Percentiles rank a stretch among this genome's conserved stretches.
These are phyloP conservation scores for Colletotrichum brevisporum DNA, from an alignment of 2,329 filamentous ascomycete genomes.

Conservation along the genomic window DNA sequence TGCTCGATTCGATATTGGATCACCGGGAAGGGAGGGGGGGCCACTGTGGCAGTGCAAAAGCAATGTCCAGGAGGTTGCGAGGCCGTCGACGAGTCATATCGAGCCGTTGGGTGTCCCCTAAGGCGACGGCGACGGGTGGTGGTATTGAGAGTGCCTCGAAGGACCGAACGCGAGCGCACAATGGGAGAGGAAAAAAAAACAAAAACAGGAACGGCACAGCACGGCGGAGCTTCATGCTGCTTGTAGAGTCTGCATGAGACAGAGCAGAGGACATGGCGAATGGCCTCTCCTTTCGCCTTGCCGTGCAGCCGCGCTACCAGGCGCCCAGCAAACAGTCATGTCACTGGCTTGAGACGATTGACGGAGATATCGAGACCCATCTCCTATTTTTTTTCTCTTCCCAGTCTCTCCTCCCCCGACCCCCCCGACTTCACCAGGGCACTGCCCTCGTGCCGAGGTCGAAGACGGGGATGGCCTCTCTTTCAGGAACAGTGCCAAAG, in stretches of 20 bases:
- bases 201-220: not conserved
- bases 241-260: conserved; percentile 19
- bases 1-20: conserved; percentile 8
- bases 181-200: not conserved
- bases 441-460: conserved; percentile 29
- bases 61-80: conserved; percentile 30
- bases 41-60: conserved; percentile 34
- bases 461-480: conserved; percentile 25
- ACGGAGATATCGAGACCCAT: not conserved
- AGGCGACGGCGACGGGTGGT: not conserved
- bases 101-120: not conserved
- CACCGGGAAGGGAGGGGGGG: conserved; percentile 1
- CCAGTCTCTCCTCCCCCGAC: not conserved
- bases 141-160: no score
- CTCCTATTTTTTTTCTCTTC: not conserved
- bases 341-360: conserved; percentile 24
- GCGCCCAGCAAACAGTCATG: conserved; percentile 6
- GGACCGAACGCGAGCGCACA: no score
- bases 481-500: conserved; percentile 23
- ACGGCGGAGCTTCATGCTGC: conserved; percentile 13
- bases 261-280: conserved; percentile 1
- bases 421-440: conserved; percentile 3
- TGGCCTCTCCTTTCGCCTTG: not conserved
- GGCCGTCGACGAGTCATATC: conserved; percentile 29
- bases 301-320: not conserved